A percentile compares a stretch with the other conserved stretches of the same genome.
phyloP scores from a whole-genome alignment of 371 early-diverging fungal genomes.

The Mortierella sp. region DNA sequence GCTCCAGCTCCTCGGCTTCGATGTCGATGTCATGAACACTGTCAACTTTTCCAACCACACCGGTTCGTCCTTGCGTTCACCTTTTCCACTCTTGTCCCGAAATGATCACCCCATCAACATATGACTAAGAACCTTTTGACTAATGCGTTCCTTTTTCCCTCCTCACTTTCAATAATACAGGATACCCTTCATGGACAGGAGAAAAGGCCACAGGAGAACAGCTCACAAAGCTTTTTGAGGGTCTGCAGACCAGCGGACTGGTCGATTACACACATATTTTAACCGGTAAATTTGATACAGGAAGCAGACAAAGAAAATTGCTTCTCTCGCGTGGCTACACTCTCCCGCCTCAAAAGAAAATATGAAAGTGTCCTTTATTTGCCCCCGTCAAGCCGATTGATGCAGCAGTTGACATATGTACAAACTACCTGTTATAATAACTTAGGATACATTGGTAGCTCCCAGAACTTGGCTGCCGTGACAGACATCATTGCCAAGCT shows the following conservation, averaged over 20 bases:
- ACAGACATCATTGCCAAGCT: constrained; percentile 67
- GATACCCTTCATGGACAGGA: constrained; percentile 86
- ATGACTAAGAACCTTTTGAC: neutral
- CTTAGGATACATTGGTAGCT: constrained; percentile 87
- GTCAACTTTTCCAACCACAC: constrained; percentile 96
- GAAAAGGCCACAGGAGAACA: constrained; percentile 73
- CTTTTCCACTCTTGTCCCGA: neutral
- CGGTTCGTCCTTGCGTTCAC: constrained; percentile 55
- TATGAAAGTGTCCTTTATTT: neutral
- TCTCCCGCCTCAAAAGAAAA: neutral
- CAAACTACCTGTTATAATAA: neutral
- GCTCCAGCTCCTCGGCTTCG: constrained; percentile 89
- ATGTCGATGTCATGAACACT: constrained; percentile 94
- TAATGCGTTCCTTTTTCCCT: neutral
- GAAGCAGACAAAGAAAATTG: neutral
- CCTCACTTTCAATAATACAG: constrained; percentile 53
- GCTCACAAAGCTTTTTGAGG: constrained; percentile 78
- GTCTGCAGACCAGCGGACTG: constrained; percentile 81
- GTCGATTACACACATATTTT: constrained; percentile 86
- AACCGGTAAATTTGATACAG: constrained; percentile 64
- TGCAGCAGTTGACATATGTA: neutral
- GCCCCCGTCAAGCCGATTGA: neutral
- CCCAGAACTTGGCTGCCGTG: constrained; percentile 76
- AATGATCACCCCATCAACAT: neutral
- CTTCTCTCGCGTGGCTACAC: constrained; percentile 12